Evolutionary conservation across 179 eudicot genomes (phyloP), one percentile per base, ranked within the genome.

Genomic region (Pouteria campechiana): DNA sequence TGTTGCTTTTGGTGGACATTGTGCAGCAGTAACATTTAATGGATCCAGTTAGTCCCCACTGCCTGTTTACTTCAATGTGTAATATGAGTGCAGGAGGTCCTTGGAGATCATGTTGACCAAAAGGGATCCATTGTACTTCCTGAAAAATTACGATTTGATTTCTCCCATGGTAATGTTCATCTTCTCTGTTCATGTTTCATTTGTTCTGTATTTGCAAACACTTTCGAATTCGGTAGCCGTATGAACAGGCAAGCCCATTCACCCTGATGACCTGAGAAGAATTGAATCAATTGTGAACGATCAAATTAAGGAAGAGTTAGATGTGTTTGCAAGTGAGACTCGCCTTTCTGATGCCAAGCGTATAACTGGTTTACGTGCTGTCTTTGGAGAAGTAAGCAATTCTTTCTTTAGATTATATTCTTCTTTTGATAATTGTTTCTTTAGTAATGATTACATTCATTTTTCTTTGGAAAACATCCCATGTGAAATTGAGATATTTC

Each of bases 121-220:
- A 92, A 87, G 67, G 99, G 99, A 47, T 92, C 99, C 23, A 77
- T 83, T 65, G 96, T 92, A 47, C 94, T 82, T 73, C 94, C 94
- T 39, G 99, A 92, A 48, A 92, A 92, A 71, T 57, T 92, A 52
- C 67, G 96, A 82, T 92, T 44, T 48, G 99, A 92, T 58, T 92
- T 92, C 64, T 92, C 96, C 19, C 99, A 87, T 55, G 96, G 98
- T 90, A 72, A 55, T 64, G 25, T 43, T 42, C 24, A 6, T 28
- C 7, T n/a, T 3, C 21, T n/a, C 4, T 7, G 8, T 13, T 13
- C 41, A 25, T 20, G n/a, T 14, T 16, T 16, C 0, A 23, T 23
- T 41, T 8, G 3, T 39, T 30, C 24, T 9, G 17, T 18, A 23
- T 8, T 0, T 4, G 4, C 6, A 16, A 17, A 13, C 24, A 9